Conservation (phyloP, 441 rosid species). For the Populus hybrid region DNA sequence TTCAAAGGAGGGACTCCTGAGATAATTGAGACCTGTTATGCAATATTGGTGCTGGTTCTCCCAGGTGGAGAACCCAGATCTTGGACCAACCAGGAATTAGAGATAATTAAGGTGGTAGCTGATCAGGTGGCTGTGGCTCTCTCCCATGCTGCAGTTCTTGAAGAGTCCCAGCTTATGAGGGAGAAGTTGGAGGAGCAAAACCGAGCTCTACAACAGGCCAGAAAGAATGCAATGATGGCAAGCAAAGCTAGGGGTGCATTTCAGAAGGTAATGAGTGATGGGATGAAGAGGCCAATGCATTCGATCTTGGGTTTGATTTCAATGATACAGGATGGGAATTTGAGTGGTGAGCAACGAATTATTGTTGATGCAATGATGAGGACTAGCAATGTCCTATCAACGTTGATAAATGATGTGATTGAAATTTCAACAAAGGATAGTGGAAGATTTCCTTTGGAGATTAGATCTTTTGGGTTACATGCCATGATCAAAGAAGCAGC, state of each 20-base stretch:
- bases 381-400: slow-evolving; percentile 72
- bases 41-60: slow-evolving; percentile 79
- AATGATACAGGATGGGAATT: slow-evolving; percentile 61
- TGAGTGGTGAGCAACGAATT: slow-evolving; percentile 59
- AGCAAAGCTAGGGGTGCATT: slow-evolving; percentile 76
- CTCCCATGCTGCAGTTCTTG: slow-evolving; percentile 95
- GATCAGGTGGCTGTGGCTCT: slow-evolving; percentile 97
- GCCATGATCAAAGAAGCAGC: slow-evolving; percentile 64
- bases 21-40: slow-evolving; percentile 59
- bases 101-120: slow-evolving; percentile 92
- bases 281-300: slow-evolving; percentile 94
- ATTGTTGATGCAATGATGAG: slow-evolving; percentile 80
- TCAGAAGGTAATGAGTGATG: slow-evolving; percentile 89
- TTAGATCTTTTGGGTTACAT: slow-evolving; percentile 58
- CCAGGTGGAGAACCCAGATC: slow-evolving; percentile 65
- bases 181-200: slow-evolving; percentile 86
- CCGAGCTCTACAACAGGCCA: slow-evolving; percentile 72
- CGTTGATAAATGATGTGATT: slow-evolving; percentile 81
- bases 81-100: slow-evolving; percentile 81
- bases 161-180: slow-evolving; percentile 94
- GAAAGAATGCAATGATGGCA: slow-evolving; percentile 76
- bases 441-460: slow-evolving; percentile 62
- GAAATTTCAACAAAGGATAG: slow-evolving; percentile 57
- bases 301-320: slow-evolving; percentile 77
- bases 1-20: slow-evolving; percentile 94